Evolutionary conservation across 1,284 basidiomycete genomes (phyloP).

Genomic region (Porodaedalea pini): DNA sequence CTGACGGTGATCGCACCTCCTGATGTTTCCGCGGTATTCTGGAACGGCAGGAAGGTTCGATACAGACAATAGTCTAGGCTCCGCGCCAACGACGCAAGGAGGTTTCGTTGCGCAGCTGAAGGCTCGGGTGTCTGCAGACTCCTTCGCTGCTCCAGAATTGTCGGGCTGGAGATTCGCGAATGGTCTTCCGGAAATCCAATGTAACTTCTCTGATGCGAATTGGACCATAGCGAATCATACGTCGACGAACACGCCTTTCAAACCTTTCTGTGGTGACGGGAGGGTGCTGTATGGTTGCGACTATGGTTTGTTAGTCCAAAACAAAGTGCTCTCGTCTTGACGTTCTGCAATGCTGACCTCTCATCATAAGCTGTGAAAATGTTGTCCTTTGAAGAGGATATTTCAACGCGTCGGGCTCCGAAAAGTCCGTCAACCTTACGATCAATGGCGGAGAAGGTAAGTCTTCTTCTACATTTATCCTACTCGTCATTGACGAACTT

Average conservation of each 20-base stretch:
- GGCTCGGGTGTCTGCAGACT: not conserved
- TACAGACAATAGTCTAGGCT: not conserved
- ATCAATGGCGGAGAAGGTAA: constrained; percentile 77
- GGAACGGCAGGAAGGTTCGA: constrained; percentile 62
- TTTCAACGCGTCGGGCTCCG: constrained; percentile 57
- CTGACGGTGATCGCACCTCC: constrained; percentile 51
- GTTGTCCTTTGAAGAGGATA: constrained; percentile 77
- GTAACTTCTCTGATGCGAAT: constrained; percentile 51
- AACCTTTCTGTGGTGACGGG: constrained; percentile 68
- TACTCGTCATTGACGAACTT: not conserved
- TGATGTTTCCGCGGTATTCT: constrained; percentile 50
- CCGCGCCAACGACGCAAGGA: constrained; percentile 28
- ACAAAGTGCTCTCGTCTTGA: not conserved
- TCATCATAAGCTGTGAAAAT: constrained; percentile 64
- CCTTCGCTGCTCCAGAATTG: constrained; percentile 14
- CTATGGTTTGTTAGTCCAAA: constrained; percentile 67
- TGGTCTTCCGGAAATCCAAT: constrained; percentile 64
- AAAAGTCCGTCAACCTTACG: constrained; percentile 63
- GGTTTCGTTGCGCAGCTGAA: constrained; percentile 1
- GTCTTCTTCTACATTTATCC: not conserved
- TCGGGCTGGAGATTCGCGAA: constrained; percentile 66
- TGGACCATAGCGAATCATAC: constrained; percentile 70
- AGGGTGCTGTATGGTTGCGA: constrained; percentile 75
- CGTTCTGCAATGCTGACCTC: not conserved
- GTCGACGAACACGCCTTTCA: constrained; percentile 64